These are phyloP conservation scores for Annulohypoxylon moriforme DNA, from an alignment of 495 filamentous ascomycete species.

Conservation along the genomic window DNA sequence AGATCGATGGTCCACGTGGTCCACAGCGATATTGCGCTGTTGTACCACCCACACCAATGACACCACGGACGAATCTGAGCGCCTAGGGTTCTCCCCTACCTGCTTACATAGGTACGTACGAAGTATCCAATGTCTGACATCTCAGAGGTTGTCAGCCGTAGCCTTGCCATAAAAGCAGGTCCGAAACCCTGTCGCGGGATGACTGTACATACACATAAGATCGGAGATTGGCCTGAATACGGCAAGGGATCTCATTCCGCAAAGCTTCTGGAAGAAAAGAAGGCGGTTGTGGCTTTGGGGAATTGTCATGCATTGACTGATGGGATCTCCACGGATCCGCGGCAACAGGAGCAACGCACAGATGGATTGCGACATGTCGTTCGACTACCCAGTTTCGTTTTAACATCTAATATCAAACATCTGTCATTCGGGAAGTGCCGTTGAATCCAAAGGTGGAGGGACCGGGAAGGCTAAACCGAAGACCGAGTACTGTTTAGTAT, in stretches of 20 bases:
- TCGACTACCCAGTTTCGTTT: background rate
- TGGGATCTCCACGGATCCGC: slow-evolving; percentile 12
- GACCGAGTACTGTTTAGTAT: background rate
- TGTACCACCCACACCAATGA: background rate
- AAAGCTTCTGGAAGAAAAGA: slow-evolving; percentile 31
- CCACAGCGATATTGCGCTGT: slow-evolving; percentile 11
- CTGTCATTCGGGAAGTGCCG: background rate
- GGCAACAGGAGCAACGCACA: slow-evolving; percentile 4
- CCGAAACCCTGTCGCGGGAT: background rate
- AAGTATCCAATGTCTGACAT: slow-evolving; percentile 3
- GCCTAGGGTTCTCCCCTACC: background rate
- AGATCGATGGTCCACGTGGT: slow-evolving; percentile 34
- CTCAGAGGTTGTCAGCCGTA: background rate
- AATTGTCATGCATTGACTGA: background rate
- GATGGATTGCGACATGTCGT: slow-evolving; percentile 1
- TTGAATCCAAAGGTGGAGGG: background rate
- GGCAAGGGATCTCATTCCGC: slow-evolving; percentile 18
- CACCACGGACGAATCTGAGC: slow-evolving; percentile 4
- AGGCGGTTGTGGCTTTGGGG: slow-evolving; percentile 31
- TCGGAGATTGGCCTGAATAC: slow-evolving; percentile 28
- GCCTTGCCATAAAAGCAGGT: slow-evolving; percentile 4
- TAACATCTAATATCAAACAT: background rate
- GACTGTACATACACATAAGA: background rate
- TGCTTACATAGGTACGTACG: no score
- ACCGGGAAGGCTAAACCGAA: slow-evolving; percentile 18